phyloP scores from a whole-genome alignment of 2,329 filamentous ascomycete genomes.

The Colletotrichum sidae region DNA sequence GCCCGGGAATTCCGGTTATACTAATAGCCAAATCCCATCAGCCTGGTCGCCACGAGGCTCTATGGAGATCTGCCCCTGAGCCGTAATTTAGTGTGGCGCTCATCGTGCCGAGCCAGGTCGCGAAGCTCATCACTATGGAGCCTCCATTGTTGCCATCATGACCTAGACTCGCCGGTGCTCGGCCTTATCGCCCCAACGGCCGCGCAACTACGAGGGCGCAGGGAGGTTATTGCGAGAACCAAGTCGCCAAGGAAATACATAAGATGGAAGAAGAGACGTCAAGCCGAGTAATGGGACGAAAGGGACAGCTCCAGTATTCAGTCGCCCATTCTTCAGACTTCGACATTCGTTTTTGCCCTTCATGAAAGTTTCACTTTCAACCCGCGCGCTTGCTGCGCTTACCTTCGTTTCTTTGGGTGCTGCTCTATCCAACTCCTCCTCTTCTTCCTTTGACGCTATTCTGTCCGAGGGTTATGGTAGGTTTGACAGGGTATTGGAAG shows the following conservation, averaged over 20 bases:
- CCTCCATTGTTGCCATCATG: constrained; percentile 11
- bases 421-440: constrained; percentile 24
- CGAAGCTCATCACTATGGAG: constrained; percentile 27
- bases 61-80: constrained; percentile 12
- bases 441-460: constrained; percentile 10
- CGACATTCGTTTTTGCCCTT: constrained; percentile 19
- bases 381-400: constrained; percentile 22
- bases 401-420: constrained; percentile 19
- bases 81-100: constrained; percentile 20
- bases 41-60: constrained; percentile 1
- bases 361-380: constrained; percentile 22
- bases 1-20: neutral
- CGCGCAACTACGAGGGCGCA: constrained; percentile 22
- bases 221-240: neutral
- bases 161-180: constrained; percentile 21
- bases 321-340: neutral
- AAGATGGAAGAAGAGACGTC: constrained; percentile 11
- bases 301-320: constrained; percentile 17
- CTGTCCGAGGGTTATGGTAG: constrained; percentile 27
- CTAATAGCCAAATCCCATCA: neutral
- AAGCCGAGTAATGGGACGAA: constrained; percentile 8
- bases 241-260: constrained; percentile 14
- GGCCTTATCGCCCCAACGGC: constrained; percentile 24
- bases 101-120: constrained; percentile 5
- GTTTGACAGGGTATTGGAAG: neutral